Base-by-base conservation (phyloP, 2,329 filamentous ascomycete species). In the Gremmenia infestans region DNA sequence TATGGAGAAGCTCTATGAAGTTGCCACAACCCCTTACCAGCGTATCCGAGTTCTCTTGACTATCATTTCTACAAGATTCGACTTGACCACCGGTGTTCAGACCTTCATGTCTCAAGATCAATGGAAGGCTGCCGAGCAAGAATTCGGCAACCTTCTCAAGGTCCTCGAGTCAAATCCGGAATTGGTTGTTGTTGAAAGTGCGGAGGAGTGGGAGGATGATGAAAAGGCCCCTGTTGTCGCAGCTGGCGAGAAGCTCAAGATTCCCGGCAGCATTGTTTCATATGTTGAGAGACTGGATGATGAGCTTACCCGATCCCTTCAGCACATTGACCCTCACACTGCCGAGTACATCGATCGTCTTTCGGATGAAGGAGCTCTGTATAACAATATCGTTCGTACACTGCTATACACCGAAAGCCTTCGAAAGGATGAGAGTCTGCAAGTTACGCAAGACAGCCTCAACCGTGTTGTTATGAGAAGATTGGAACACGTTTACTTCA, bases 121-220 rank as follows among this genome's bases (percentile, higher is more conserved):
- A 74, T 99, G 94, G 95, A 97, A 97, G 79, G 79, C 88, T 40
- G 93, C 94, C 40, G 89, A 96, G 74, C 85, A 87, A 72, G 94
- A 99, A 71, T 86, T 97, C 60, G 82, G 82, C 14, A 80, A 80
- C 48, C 82, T 99, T 32, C 80, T 99, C 42, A 78, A 85, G 59
- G 85, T 91, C 17, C 85, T 99, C 42, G 90, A 96, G 72, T 74
- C 81, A 58, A 90, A 90, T 76, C 80, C 81, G 59, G 85, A 94
- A 62, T 88, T 93, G 70, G 80, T 97, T 51, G 90, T 99, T 48
- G 80, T 94, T 23, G 94, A 99, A 76, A 86, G 83, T 64, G 94
- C 91, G 22, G 94, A 99, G 72, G 94, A 99, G 75, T 97, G 94
- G 94, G 94, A 99, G 65, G 94, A 99, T 68, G 95, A 99, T 65